Evolutionary conservation across 2,329 filamentous ascomycete species (phyloP), one percentile per base, ranked within the genome.

Genomic region (Fusarium phyllophilum): DNA sequence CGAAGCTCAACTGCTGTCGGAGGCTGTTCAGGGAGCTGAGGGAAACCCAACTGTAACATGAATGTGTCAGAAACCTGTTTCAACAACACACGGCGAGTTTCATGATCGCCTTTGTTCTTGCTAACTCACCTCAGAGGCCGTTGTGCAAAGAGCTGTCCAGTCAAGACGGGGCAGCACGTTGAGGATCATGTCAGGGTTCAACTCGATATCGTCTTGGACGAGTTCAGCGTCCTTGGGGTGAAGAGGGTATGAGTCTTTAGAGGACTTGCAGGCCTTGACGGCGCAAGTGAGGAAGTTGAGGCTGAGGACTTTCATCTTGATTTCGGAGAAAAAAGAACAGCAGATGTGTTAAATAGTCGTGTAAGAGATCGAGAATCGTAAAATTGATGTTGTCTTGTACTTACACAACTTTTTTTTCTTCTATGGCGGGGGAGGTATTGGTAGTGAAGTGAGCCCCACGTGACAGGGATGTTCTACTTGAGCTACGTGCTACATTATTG

Each of bases 241-340:
- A 22, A 99, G 89, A 6, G 96, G 96, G 80, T 97, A 98, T 31
- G 94, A 94, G 59, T 89, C 85, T 11, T 92, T 87, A 38, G 92
- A 91, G 65, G 91, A 89, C 85, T 97, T 97, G 92, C 96, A 99
- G 64, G 93, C 88, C 87, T 98, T 98, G 81, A 97, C 93, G 71
- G 96, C 96, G 87, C 96, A 99, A 79, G 94, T 96, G 75, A 98
- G 87, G 84, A 99, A 99, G 85, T 98, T 98, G 79, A 97, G 92
- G 70, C 95, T 98, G 59, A 98, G 90, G 72, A 98, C 87, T 84
- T 98, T 98, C 96, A 99, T 99, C 33, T 71, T 49, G 2, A 8
- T 24, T 18, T 8, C 33, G 34, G 31, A 36, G 22, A 33, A 24
- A 38, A 20, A 26, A 26, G 12, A 44, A n/a, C 38, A 7, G 11